Conservation (phyloP, 2,329 filamentous ascomycete genomes). For the Hawksworthiomyces lignivorus region DNA sequence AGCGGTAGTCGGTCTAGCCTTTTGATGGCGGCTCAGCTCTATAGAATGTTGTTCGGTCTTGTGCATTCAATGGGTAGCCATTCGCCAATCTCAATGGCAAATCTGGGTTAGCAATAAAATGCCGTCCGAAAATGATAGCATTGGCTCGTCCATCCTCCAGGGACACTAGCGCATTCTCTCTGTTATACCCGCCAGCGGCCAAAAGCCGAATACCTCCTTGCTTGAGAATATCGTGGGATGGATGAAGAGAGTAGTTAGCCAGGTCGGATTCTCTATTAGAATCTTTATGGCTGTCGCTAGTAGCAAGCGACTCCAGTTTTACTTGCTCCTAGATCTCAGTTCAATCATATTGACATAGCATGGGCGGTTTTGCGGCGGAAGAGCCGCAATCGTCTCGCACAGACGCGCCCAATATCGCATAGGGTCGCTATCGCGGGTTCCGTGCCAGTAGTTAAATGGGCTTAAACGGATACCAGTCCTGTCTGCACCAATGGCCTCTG, state of each 20-base stretch:
- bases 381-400: slow-evolving; percentile 18
- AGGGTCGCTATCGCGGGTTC: slow-evolving; percentile 50
- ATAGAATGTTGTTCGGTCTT: slow-evolving; percentile 34
- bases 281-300: slow-evolving; percentile 25
- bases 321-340: slow-evolving; percentile 22
- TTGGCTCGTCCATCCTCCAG: slow-evolving; percentile 18
- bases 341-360: slow-evolving; percentile 12
- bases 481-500: slow-evolving; percentile 41
- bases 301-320: slow-evolving; percentile 34
- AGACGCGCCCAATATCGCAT: slow-evolving; percentile 49
- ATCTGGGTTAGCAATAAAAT: slow-evolving; percentile 38
- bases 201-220: slow-evolving; percentile 35
- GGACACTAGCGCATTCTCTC: slow-evolving; percentile 19
- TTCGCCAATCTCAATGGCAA: slow-evolving; percentile 31
- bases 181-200: slow-evolving; percentile 21
- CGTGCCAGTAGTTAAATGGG: slow-evolving; percentile 49
- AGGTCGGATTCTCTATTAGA: slow-evolving; percentile 4
- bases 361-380: slow-evolving; percentile 1
- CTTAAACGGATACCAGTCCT: slow-evolving; percentile 44
- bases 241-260: slow-evolving; percentile 11
- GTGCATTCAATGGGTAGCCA: slow-evolving; percentile 27
- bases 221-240: slow-evolving; percentile 29
- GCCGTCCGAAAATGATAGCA: slow-evolving; percentile 31
- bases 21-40: slow-evolving; percentile 22
- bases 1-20: slow-evolving; percentile 32